Conservation (phyloP, 768 basidiomycete genomes). For the Russula griseocarnosa region DNA sequence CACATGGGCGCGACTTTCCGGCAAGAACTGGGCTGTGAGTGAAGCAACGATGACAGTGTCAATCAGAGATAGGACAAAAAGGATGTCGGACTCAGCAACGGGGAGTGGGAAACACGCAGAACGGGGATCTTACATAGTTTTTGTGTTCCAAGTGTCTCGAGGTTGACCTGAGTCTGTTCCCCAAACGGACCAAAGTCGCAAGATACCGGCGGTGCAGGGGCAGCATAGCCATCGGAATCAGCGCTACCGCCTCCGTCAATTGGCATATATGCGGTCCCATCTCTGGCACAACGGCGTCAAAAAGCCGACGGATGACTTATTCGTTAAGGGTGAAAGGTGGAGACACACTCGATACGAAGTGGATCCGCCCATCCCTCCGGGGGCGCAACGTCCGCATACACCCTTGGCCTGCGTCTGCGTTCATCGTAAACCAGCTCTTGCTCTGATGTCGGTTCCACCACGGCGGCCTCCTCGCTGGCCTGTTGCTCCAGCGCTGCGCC, state of each 20-base stretch:
- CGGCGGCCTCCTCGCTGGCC: background rate
- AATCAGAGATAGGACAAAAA: background rate
- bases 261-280: constrained; percentile 58
- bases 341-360: constrained; percentile 43
- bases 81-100: background rate
- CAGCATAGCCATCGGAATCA: constrained; percentile 42
- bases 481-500: constrained; percentile 34
- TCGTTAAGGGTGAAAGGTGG: constrained; percentile 13
- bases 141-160: constrained; percentile 54
- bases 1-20: constrained; percentile 58
- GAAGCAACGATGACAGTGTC: background rate
- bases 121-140: constrained; percentile 49
- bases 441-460: background rate
- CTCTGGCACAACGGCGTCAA: constrained; percentile 37
- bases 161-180: constrained; percentile 45
- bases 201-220: constrained; percentile 48
- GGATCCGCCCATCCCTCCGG: constrained; percentile 47
- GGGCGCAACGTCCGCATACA: constrained; percentile 46
- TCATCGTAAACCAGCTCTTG: background rate
- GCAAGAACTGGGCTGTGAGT: constrained; percentile 52
- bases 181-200: constrained; percentile 68
- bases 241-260: constrained; percentile 41
- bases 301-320: background rate
- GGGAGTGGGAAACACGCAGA: background rate
- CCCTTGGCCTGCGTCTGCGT: constrained; percentile 42